Base-by-base conservation (phyloP, 257 asterid genomes). In the Eucommia ulmoides region DNA sequence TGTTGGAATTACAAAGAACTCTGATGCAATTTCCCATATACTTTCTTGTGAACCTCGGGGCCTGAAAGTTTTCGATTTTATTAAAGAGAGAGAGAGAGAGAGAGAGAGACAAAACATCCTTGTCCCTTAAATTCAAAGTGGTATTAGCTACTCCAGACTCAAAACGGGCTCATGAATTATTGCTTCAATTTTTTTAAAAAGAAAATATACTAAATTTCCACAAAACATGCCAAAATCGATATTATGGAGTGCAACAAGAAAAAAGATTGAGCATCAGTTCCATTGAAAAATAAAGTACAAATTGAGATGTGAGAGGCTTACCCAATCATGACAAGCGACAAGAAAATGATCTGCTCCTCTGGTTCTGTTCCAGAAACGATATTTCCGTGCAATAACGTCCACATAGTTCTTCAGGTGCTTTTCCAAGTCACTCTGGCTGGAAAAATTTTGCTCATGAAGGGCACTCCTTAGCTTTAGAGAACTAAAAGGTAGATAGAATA, bases 241-340 rank as follows among this genome's bases (percentile, higher is more conserved):
- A n/a, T n/a, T n/a, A n/a, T n/a, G n/a, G n/a, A n/a, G n/a, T n/a
- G n/a, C n/a, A n/a, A 2, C 16, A 35, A 11, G 44, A 4, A 35
- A 35, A 2, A 18, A 35, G 9, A 10, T 35, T 35, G n/a, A 35
- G 15, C 44, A 10, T 35, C 44, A 9, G 11, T 4, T 15, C 11
- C 16, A 35, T 35, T 10, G 15, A 2, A 35, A 35, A 9, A 3
- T 35, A 41, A 45, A 38, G 38, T 22, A 19, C 11, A 44, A 51
- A 49, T 22, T 51, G 23, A 65, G 53, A 22, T 19, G 48, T 11
- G 54, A 50, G 55, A 49, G n/a, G 51, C 74, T 62, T 81, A 87
- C 97, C 97, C 97, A 87, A 57, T 83, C 97, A 61, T 87, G 97
- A 70, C 97, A 83, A 49, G 94, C 97, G 51, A 79, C 94, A 38